phyloP scores from a whole-genome alignment of 345 rosid species.

The Eucalyptus polyanthemos region DNA sequence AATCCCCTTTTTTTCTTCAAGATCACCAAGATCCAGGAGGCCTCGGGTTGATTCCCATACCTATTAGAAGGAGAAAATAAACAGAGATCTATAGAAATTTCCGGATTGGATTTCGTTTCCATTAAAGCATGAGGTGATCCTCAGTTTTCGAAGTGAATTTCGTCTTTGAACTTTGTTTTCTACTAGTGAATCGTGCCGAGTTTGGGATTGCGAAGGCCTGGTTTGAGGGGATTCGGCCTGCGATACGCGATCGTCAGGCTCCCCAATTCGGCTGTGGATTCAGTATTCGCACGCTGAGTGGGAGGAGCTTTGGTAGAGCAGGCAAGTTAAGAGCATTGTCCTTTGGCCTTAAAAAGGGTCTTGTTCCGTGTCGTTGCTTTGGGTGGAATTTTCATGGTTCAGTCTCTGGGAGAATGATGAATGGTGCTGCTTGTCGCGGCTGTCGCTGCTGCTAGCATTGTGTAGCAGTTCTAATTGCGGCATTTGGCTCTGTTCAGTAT shows the following conservation, averaged over 20 bases:
- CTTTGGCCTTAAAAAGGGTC: not conserved
- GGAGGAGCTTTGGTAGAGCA: not conserved
- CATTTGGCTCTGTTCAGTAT: not conserved
- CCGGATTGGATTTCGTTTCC: not conserved
- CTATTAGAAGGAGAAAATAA: not conserved
- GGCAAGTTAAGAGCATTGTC: not conserved
- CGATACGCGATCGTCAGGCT: not conserved
- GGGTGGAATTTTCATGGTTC: not conserved
- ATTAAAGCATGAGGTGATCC: not conserved
- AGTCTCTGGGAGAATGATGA: not conserved
- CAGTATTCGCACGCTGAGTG: not conserved
- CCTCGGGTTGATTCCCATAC: not conserved
- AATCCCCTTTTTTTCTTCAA: too few relatives aligned
- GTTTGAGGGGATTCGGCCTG: not conserved
- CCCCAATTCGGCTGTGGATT: not conserved
- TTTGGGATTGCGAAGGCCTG: not conserved
- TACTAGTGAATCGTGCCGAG: not conserved
- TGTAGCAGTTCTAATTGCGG: not conserved
- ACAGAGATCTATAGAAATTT: not conserved
- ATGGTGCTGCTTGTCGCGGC: too few relatives aligned
- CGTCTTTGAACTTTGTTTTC: not conserved
- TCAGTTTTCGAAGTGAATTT: not conserved
- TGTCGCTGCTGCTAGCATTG: not conserved
- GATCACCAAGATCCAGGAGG: not conserved
- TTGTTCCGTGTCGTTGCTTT: not conserved